Conservation (phyloP, 257 asterid species). For the Fraxinus anomala region DNA sequence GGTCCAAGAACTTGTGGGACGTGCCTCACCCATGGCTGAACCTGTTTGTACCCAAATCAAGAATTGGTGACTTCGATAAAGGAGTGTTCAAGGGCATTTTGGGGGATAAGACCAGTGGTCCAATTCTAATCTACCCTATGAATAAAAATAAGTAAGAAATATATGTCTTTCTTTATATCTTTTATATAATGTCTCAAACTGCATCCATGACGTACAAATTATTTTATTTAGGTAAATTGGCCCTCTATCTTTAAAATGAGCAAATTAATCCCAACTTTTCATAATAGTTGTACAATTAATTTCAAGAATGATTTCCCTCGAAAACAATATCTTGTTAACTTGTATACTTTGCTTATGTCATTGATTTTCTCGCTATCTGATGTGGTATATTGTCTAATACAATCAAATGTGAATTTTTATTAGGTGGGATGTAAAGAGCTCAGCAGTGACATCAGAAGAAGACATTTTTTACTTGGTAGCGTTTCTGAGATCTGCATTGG, state of each 20-base stretch:
- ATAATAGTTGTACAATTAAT: not conserved
- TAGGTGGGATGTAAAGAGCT: conserved; percentile 67
- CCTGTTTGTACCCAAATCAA: conserved; percentile 71
- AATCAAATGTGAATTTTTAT: not conserved
- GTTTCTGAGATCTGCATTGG: conserved; percentile 62
- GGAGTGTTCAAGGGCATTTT: conserved; percentile 83
- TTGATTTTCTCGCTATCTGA: no score
- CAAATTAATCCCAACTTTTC: no score
- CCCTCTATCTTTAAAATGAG: not conserved
- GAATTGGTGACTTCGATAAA: conserved; percentile 60
- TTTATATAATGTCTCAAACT: no score
- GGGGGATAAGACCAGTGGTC: conserved; percentile 70
- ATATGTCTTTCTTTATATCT: not conserved
- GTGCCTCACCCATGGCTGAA: conserved; percentile 96
- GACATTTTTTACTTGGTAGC: conserved; percentile 77
- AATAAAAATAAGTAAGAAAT: conserved; percentile 66
- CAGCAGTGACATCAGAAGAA: conserved; percentile 70
- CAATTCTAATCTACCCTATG: conserved; percentile 83
- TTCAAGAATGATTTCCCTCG: no score
- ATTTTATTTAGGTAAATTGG: not conserved
- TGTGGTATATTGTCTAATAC: no score
- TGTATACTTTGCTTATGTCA: no score
- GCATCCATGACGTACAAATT: not conserved
- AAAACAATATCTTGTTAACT: no score
- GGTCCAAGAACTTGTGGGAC: conserved; percentile 76